phyloP scores from a whole-genome alignment of 1,284 basidiomycete genomes.

The Leccinum glutinopallens region DNA sequence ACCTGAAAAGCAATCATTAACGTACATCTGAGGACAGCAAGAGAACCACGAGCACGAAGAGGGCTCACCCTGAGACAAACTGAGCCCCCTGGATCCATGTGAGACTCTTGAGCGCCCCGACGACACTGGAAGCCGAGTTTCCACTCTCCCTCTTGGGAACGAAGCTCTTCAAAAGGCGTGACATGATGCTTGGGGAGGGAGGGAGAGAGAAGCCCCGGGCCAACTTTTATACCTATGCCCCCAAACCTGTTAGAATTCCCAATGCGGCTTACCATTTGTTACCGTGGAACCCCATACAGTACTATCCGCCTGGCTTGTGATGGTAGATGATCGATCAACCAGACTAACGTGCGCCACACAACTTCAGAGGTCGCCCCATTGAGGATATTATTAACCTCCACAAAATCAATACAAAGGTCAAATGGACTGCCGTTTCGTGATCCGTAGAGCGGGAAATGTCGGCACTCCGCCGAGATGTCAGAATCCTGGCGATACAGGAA shows the following conservation, averaged over 20 bases:
- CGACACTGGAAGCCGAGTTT: slow-evolving; percentile 37
- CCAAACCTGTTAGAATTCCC: not conserved
- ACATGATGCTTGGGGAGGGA: slow-evolving; percentile 19
- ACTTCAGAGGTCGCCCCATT: not conserved
- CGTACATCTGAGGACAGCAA: not conserved
- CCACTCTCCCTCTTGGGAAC: slow-evolving; percentile 50
- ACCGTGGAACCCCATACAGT: not conserved
- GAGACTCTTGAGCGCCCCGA: slow-evolving; percentile 42
- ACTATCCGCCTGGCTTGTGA: not conserved
- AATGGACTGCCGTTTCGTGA: not conserved
- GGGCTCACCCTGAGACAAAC: slow-evolving; percentile 60
- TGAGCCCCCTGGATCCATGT: slow-evolving; percentile 56
- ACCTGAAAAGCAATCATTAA: slow-evolving; percentile 42
- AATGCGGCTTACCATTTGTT: not conserved
- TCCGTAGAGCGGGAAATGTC: not conserved
- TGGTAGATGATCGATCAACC: not conserved
- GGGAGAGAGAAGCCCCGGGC: not conserved
- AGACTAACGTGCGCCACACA: not conserved
- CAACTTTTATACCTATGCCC: slow-evolving; percentile 19
- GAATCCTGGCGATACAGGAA: not conserved
- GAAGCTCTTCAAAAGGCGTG: slow-evolving; percentile 39
- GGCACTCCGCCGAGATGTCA: slow-evolving; percentile 1
- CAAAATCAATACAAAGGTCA: not conserved
- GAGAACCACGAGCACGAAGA: not conserved
- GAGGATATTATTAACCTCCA: not conserved